These are phyloP conservation scores for Coccinonectria pachysandricola DNA, from an alignment of 2,329 filamentous ascomycete genomes.

Conservation along the genomic window DNA sequence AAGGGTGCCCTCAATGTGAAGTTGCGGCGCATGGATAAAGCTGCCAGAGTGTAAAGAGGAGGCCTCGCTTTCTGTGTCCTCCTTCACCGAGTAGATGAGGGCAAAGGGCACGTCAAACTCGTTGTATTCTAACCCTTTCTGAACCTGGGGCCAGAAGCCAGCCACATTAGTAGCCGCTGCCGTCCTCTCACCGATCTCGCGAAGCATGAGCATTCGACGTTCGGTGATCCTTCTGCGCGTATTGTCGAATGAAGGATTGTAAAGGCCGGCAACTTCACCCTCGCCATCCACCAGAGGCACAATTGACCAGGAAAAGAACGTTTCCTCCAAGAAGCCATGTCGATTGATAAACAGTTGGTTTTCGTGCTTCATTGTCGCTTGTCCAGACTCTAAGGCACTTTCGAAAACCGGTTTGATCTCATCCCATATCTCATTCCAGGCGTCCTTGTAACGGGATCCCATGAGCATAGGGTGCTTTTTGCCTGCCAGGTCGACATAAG, in stretches of 20 bases:
- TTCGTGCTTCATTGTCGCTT: conserved; percentile 78
- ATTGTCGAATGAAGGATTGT: conserved; percentile 75
- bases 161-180: conserved; percentile 62
- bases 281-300: conserved; percentile 67
- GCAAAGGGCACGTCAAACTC: conserved; percentile 67
- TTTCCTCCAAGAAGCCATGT: conserved; percentile 63
- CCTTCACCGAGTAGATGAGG: conserved; percentile 64
- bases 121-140: conserved; percentile 61
- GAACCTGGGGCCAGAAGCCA: conserved; percentile 62
- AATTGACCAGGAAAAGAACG: conserved; percentile 75
- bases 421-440: conserved; percentile 67
- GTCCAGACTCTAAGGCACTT: conserved; percentile 56
- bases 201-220: conserved; percentile 66
- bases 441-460: conserved; percentile 58
- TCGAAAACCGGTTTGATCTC: conserved; percentile 59
- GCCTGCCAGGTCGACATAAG: conserved; percentile 60
- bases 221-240: conserved; percentile 70
- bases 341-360: conserved; percentile 65
- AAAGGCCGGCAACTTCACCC: conserved; percentile 64
- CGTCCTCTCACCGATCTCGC: conserved; percentile 68
- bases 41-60: conserved; percentile 63
- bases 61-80: conserved; percentile 61
- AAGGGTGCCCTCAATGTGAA: conserved; percentile 61
- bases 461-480: conserved; percentile 68
- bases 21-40: conserved; percentile 48